Evolutionary conservation across 1,284 basidiomycete species (phyloP), one percentile per base, ranked within the genome.

Genomic region (Cerrena zonata): DNA sequence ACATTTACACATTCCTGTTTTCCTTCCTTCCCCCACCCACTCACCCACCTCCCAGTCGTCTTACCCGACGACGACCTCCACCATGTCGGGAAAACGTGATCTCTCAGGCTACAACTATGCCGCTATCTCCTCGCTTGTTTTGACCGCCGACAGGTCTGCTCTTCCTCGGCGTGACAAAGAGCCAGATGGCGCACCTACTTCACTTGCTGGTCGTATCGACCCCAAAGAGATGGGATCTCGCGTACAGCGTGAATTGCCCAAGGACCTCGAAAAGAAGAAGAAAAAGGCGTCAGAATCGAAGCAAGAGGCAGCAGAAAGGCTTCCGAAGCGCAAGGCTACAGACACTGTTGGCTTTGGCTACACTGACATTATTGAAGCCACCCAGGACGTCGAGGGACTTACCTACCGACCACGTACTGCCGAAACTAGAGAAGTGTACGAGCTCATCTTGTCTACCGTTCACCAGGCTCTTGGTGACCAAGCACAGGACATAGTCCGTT

Each of bases 181-280:
- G 69, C 94, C 95, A 15, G 94, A 95, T 71, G 95, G 95, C 55
- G 91, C 93, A 36, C 91, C 94, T 15, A 96, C 95, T 50, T 86
- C 94, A 12, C 84, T 99, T 25, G 86, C 85, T 37, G 96, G 96
- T 26, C 83, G 90, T 38, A 97, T 99, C 58, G 86, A 93, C 74
- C 81, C 86, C 7, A 82, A 79, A 57, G 88, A 94, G 57, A 99
- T 99, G 96, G 95, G 95, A 44, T 91, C 92, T 41, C 84, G 93
- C 21, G 92, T 91, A 25, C 74, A 84, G 56, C 80, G 91, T 30
- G 82, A 92, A 58, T 82, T 80, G 0, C 90, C 94, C 36, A 94
- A 94, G 65, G 91, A 97, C 63, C 64, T 95, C n/a, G 90, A 94
- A 49, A 95, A 95, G 81, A 95, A 93, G 79, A 94, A 94, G 77